phyloP scores from a whole-genome alignment of 805 yeast species.

The Jamesozyma spencerorum region DNA sequence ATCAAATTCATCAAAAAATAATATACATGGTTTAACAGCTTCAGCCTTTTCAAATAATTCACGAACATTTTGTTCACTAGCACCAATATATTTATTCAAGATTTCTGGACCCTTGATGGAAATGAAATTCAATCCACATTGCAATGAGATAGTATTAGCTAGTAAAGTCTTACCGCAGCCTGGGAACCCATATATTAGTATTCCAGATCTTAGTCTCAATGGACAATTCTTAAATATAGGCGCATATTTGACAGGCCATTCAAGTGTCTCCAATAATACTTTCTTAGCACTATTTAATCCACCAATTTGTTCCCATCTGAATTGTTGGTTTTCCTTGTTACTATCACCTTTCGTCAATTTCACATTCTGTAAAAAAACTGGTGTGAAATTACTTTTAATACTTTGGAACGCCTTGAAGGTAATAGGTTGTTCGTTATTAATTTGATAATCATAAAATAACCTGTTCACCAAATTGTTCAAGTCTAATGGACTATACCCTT shows the following conservation, averaged over 20 bases:
- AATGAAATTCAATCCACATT: conserved; percentile 88
- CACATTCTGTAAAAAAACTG: conserved; percentile 78
- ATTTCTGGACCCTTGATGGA: conserved; percentile 95
- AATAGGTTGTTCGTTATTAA: neutral
- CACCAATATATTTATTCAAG: conserved; percentile 90
- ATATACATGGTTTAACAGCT: conserved; percentile 86
- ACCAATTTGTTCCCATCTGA: conserved; percentile 83
- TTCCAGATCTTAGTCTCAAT: conserved; percentile 78
- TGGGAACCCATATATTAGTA: conserved; percentile 87
- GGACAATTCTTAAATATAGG: conserved; percentile 91
- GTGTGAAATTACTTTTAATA: conserved; percentile 62
- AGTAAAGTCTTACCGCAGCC: conserved; percentile 94
- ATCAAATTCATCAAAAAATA: conserved; percentile 92
- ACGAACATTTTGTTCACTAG: conserved; percentile 89
- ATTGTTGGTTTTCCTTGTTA: conserved; percentile 26
- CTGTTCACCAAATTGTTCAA: conserved; percentile 63
- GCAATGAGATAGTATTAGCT: conserved; percentile 89
- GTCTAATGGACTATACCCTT: conserved; percentile 84
- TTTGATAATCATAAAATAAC: conserved; percentile 42
- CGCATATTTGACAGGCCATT: conserved; percentile 95
- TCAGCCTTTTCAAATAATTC: conserved; percentile 91
- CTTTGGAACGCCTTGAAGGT: conserved; percentile 31
- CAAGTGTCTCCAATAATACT: conserved; percentile 74
- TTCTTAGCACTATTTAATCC: conserved; percentile 72
- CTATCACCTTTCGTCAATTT: conserved; percentile 58